Evolutionary conservation across 2,329 filamentous ascomycete species (phyloP).

Genomic region (Xylariaceae sp.): DNA sequence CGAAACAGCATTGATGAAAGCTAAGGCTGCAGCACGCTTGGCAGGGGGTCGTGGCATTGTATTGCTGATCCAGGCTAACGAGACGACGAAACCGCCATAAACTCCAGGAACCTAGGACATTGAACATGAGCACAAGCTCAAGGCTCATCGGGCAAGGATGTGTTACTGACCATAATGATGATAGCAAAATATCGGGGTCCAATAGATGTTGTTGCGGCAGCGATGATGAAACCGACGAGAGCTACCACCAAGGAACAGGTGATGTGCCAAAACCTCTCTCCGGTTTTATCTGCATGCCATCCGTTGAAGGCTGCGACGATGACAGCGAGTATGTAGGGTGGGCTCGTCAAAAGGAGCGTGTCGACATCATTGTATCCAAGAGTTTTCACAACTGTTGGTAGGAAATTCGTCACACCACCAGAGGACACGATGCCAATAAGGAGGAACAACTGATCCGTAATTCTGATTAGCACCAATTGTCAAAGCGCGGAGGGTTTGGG

Average conservation of each 20-base stretch:
- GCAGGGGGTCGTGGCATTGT: constrained; percentile 71
- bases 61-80: constrained; percentile 71
- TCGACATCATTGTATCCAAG: constrained; percentile 58
- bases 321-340: constrained; percentile 60
- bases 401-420: constrained; percentile 63
- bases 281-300: constrained; percentile 66
- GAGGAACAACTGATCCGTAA: constrained; percentile 41
- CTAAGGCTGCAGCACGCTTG: constrained; percentile 66
- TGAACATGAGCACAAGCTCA: constrained; percentile 1
- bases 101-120: constrained; percentile 48
- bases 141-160: background rate
- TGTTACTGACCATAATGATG: constrained; percentile 60
- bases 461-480: constrained; percentile 1
- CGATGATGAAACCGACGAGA: constrained; percentile 63
- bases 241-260: constrained; percentile 57
- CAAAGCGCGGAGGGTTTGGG: background rate
- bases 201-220: constrained; percentile 56
- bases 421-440: constrained; percentile 55
- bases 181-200: constrained; percentile 66
- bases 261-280: constrained; percentile 68
- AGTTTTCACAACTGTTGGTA: constrained; percentile 66
- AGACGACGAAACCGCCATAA: constrained; percentile 65
- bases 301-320: constrained; percentile 62
- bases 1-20: constrained; percentile 70
- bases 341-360: constrained; percentile 60